Conservation (phyloP, 2,329 filamentous ascomycete species). For the Helicocarpus griseus region DNA sequence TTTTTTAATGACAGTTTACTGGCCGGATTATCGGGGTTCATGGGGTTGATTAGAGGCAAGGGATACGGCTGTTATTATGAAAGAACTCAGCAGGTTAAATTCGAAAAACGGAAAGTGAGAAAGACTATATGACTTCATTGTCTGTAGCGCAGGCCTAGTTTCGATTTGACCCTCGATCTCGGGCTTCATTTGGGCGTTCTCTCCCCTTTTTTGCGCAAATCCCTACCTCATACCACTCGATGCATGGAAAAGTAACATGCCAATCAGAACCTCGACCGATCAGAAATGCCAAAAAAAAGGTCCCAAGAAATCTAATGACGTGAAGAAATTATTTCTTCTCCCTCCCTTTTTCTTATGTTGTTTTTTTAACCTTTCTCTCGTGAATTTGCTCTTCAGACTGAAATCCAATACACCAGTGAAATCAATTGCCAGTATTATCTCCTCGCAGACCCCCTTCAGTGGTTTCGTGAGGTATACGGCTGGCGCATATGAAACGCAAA, state of each 20-base stretch:
- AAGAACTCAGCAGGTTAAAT: not conserved
- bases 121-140: not conserved
- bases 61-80: not conserved
- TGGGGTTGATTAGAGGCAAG: not conserved
- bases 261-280: not conserved
- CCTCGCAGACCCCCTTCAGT: conserved; percentile 56
- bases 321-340: not conserved
- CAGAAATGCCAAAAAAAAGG: not conserved
- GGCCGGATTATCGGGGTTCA: not conserved
- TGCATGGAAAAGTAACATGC: not conserved
- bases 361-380: conserved; percentile 18
- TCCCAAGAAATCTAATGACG: conserved; percentile 2
- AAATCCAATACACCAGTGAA: not conserved
- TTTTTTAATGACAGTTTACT: not conserved
- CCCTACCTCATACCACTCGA: not conserved
- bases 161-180: not conserved
- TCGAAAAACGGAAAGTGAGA: no score
- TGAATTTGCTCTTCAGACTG: no score
- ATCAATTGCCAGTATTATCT: conserved; percentile 69
- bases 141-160: not conserved
- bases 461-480: conserved; percentile 72
- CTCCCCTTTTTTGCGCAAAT: not conserved
- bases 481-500: conserved; percentile 71
- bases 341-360: not conserved
- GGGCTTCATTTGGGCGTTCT: not conserved